Evolutionary conservation across 352 stramenopile genomes (phyloP), one percentile per base, ranked within the genome.

Genomic region (Phytopythium chamaehyphon): DNA sequence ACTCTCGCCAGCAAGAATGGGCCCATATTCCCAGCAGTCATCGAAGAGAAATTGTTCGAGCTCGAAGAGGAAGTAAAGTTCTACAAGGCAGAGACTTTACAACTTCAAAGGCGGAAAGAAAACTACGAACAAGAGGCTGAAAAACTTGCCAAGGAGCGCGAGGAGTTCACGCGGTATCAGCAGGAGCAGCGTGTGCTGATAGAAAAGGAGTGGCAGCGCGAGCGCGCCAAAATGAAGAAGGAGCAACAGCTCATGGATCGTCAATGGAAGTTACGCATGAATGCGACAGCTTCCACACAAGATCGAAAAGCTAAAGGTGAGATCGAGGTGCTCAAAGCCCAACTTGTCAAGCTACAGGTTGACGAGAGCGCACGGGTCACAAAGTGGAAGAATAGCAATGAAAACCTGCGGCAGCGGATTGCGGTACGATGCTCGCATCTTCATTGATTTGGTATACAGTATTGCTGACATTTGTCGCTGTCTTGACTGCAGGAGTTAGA

Each of bases 21-120:
- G 14, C 55, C 57, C 23, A 58, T 83, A 1, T 26, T 94, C 0
- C 83, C 83, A 9, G 58, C 73, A 15, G 75, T 84, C 12, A 79
- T 92, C n/a, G 77, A 94, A 66, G 79, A 94, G 52, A 92, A 91
- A 22, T 51, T 92, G 28, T 69, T 62, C 14, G 82, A 95, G 51
- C 47, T 93, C 6, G 82, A 95, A 59, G 76, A 87, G 62, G 85
- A 93, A 33, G 80, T 91, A n/a, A 88, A 80, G 47, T 85, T 90
- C 38, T 91, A 95, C 68, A 91, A 93, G 44, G 62, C 79, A 12
- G 83, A 90, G 51, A 93, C 82, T 6, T 54, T 93, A 6, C 78
- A 86, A 53, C 61, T 93, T 36, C 80, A 93, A 46, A 86, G 82
- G 26, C 73, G 71, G 40, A 88, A 84, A 43, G 61, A 88, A 1